phyloP scores from a whole-genome alignment of 2,329 filamentous ascomycete genomes.

The Rutstroemia sp. region DNA sequence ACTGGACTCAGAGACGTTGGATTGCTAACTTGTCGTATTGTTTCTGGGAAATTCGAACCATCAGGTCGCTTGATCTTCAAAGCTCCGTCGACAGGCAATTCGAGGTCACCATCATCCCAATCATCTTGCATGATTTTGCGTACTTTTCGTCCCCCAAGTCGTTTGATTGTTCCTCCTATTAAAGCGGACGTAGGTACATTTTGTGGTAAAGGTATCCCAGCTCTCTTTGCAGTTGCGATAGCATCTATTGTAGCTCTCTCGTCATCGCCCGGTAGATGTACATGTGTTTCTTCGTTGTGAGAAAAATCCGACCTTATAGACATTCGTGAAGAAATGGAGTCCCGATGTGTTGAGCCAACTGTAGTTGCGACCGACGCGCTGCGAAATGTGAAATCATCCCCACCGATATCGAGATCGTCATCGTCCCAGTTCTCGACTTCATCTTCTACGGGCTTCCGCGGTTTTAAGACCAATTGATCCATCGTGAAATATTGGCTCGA shows the following conservation, averaged over 20 bases:
- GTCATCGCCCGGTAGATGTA: constrained; percentile 78
- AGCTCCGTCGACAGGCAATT: constrained; percentile 52
- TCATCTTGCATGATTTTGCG: constrained; percentile 71
- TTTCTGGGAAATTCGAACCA: constrained; percentile 56
- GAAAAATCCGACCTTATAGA: constrained; percentile 10
- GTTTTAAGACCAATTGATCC: constrained; percentile 28
- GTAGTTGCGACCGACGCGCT: constrained; percentile 38
- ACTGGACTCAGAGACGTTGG: constrained; percentile 45
- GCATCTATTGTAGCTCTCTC: constrained; percentile 77
- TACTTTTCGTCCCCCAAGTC: constrained; percentile 68
- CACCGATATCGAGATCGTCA: constrained; percentile 65
- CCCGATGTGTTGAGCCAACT: constrained; percentile 48
- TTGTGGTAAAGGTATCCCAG: constrained; percentile 83
- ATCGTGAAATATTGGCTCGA: constrained; percentile 11
- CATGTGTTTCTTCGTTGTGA: constrained; percentile 67
- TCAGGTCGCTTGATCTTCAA: constrained; percentile 60
- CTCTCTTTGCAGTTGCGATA: constrained; percentile 77
- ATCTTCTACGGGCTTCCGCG: constrained; percentile 37
- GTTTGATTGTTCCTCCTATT: constrained; percentile 86
- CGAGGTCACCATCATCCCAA: constrained; percentile 72
- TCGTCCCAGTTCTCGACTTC: constrained; percentile 74
- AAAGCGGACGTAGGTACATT: constrained; percentile 85
- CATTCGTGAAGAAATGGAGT: constrained; percentile 55
- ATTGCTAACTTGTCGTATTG: constrained; percentile 54
- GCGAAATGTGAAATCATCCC: constrained; percentile 55